Evolutionary conservation across 140 eudicot species (phyloP).

Genomic region (Senecio squalidus): DNA sequence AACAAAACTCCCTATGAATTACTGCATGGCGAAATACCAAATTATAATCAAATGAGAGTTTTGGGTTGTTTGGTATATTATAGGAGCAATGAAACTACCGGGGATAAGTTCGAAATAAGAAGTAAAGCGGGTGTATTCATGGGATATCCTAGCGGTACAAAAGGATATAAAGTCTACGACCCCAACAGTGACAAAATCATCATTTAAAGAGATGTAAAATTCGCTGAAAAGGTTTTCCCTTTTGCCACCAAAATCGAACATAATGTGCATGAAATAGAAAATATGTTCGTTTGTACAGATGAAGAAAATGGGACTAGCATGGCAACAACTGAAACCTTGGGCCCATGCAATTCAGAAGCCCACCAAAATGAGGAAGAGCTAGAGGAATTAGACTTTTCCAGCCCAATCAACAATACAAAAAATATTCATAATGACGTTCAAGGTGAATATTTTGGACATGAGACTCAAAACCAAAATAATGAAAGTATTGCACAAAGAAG

Average conservation of each 20-base stretch:
- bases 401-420: background rate
- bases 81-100: background rate
- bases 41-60: background rate
- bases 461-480: background rate
- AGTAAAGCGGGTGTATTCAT: background rate
- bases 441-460: background rate
- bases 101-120: background rate
- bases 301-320: background rate
- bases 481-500: background rate
- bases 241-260: background rate
- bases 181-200: background rate
- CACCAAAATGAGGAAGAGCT: background rate
- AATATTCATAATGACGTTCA: background rate
- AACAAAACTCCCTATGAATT: background rate
- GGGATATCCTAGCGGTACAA: conserved; percentile 1
- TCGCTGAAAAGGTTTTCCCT: background rate
- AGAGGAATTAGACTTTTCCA: background rate
- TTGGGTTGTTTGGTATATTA: background rate
- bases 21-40: background rate
- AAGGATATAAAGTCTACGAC: background rate
- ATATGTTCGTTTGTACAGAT: background rate
- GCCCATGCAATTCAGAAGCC: background rate
- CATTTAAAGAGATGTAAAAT: background rate
- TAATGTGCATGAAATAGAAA: background rate
- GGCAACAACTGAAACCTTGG: background rate